Percentiles rank a stretch among this genome's conserved stretches.
These are phyloP conservation scores for Debaryomyces sp. DNA, from an alignment of 1,139 yeast species.

Conservation along the genomic window DNA sequence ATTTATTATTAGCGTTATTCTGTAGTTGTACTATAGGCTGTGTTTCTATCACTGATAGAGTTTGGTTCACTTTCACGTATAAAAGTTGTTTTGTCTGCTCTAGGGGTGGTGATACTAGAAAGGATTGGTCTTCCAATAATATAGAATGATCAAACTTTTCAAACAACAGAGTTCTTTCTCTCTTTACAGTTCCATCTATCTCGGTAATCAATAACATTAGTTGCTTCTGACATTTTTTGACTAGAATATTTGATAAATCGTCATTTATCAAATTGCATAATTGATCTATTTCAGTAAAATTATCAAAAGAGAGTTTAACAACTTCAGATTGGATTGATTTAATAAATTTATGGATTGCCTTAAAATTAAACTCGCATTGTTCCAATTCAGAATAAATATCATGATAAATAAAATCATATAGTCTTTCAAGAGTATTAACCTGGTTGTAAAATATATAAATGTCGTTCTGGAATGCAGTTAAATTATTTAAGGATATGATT, in stretches of 20 bases:
- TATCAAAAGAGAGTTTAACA: constrained; percentile 43
- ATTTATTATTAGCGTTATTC: background rate
- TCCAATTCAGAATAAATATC: constrained; percentile 26
- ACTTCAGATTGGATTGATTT: constrained; percentile 43
- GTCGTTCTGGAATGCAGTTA: constrained; percentile 43
- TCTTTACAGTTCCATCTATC: background rate
- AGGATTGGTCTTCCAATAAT: constrained; percentile 41
- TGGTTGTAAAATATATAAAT: constrained; percentile 31
- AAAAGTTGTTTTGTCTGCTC: constrained; percentile 22
- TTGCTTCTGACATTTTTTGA: constrained; percentile 29
- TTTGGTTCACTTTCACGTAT: constrained; percentile 14
- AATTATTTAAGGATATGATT: constrained; percentile 38
- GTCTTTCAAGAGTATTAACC: constrained; percentile 31
- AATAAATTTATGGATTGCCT: constrained; percentile 22
- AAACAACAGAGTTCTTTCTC: constrained; percentile 1
- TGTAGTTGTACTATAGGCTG: constrained; percentile 12
- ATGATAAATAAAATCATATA: constrained; percentile 23
- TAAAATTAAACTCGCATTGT: constrained; percentile 28
- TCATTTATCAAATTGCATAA: constrained; percentile 46
- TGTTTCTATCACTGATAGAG: constrained; percentile 16
- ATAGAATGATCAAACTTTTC: constrained; percentile 1
- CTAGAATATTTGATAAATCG: constrained; percentile 38
- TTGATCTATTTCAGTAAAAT: constrained; percentile 36
- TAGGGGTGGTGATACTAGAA: constrained; percentile 39
- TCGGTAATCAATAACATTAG: constrained; percentile 12